Conservation (phyloP, 345 rosid species). For the Euphorbia lathyris region DNA sequence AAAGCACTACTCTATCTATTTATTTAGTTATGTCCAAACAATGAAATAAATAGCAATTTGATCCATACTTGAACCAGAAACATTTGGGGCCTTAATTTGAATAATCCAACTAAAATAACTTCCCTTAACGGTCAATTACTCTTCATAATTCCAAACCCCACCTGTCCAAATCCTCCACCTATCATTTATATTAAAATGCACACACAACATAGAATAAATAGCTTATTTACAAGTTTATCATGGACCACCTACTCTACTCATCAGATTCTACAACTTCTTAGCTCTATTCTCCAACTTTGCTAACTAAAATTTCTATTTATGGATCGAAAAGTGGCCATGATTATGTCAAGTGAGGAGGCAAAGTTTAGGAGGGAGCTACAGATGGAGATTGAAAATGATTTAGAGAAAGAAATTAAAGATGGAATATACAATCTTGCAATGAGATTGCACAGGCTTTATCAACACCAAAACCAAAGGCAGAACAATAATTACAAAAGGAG, state of each 20-base stretch:
- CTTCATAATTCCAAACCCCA: constrained; percentile 22
- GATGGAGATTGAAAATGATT: constrained; percentile 54
- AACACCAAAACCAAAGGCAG: constrained; percentile 44
- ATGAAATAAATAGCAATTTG: constrained; percentile 2
- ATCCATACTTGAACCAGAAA: constrained; percentile 6
- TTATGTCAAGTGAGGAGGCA: constrained; percentile 45
- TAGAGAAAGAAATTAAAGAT: constrained; percentile 81
- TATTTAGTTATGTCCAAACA: background rate
- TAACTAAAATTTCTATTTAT: too few relatives aligned
- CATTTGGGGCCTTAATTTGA: constrained; percentile 38
- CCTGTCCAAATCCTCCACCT: constrained; percentile 14
- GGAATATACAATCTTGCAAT: constrained; percentile 63
- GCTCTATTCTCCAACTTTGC: too few relatives aligned
- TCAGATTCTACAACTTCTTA: too few relatives aligned
- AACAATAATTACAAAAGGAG: constrained; percentile 2
- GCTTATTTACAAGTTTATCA: too few relatives aligned
- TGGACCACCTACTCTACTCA: too few relatives aligned
- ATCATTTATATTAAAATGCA: background rate
- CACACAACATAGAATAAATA: too few relatives aligned
- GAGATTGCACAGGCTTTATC: constrained; percentile 64
- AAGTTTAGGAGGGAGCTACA: constrained; percentile 70
- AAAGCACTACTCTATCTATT: constrained; percentile 25
- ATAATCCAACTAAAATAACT: constrained; percentile 26
- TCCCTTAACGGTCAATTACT: constrained; percentile 24
- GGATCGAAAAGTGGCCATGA: too few relatives aligned